Evolutionary conservation across 1,284 basidiomycete genomes (phyloP).

Genomic region (Fomes fomentarius): DNA sequence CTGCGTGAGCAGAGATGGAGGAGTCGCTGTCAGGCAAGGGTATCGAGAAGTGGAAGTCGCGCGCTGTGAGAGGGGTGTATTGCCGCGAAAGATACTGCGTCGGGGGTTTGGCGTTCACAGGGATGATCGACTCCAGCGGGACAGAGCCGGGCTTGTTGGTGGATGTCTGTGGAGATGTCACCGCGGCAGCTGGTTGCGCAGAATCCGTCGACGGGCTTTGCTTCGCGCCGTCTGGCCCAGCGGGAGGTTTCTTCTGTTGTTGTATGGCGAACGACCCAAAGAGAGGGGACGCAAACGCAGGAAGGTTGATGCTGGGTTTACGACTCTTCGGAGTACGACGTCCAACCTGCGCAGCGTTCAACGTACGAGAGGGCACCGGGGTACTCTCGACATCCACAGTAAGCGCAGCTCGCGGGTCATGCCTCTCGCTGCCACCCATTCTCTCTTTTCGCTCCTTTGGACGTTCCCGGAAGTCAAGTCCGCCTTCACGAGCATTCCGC

Average conservation of each 20-base stretch:
- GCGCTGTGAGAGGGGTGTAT: conserved; percentile 71
- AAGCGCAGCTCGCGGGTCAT: conserved; percentile 4
- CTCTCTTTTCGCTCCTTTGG: conserved; percentile 50
- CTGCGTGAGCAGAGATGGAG: conserved; percentile 54
- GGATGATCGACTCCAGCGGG: conserved; percentile 90
- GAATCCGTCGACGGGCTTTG: conserved; percentile 22
- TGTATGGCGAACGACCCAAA: conserved; percentile 61
- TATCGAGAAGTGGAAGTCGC: conserved; percentile 69
- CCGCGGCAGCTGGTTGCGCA: conserved; percentile 7
- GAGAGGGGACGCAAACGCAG: conserved; percentile 50
- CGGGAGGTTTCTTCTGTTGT: conserved; percentile 46
- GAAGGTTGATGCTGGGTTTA: conserved; percentile 39
- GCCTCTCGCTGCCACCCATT: conserved; percentile 15
- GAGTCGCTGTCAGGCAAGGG: conserved; percentile 60
- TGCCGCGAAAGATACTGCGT: conserved; percentile 76
- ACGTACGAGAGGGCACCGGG: conserved; percentile 15
- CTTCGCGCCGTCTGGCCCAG: conserved; percentile 32
- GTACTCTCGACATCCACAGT: conserved; percentile 15
- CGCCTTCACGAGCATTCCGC: conserved; percentile 70
- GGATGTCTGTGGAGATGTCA: conserved; percentile 7
- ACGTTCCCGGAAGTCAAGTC: conserved; percentile 56
- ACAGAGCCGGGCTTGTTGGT: conserved; percentile 57
- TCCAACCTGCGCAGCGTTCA: conserved; percentile 32
- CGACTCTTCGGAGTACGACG: conserved; percentile 38
- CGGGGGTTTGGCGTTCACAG: conserved; percentile 84